phyloP scores from a whole-genome alignment of 257 asterid genomes.

The Salvia miltiorrhiza region DNA sequence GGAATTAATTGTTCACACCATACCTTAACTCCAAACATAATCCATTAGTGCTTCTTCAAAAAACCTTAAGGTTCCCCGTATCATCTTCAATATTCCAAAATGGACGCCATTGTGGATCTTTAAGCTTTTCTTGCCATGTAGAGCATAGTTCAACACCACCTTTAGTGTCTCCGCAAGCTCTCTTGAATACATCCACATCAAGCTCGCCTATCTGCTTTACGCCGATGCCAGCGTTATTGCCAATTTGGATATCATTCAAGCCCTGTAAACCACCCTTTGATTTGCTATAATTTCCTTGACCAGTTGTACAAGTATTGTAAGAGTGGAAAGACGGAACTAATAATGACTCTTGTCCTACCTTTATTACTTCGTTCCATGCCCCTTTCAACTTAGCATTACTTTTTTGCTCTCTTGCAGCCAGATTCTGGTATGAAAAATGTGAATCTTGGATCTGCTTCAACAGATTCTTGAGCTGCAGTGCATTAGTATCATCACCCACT shows the following conservation, averaged over 20 bases:
- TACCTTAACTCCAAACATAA: too few relatives aligned
- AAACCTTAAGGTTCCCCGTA: slow-evolving; percentile 35
- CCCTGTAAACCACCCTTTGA: slow-evolving; percentile 6
- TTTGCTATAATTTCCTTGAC: not conserved
- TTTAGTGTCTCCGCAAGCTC: slow-evolving; percentile 42
- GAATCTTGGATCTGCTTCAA: not conserved
- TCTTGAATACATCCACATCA: slow-evolving; percentile 39
- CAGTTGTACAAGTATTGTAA: not conserved
- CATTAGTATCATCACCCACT: too few relatives aligned
- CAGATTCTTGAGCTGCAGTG: not conserved
- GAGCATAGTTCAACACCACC: too few relatives aligned
- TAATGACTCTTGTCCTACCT: not conserved
- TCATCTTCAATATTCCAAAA: slow-evolving; percentile 33
- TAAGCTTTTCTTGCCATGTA: slow-evolving; percentile 52
- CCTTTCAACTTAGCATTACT: not conserved
- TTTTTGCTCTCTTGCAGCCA: not conserved
- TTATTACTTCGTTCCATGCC: not conserved
- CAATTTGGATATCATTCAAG: slow-evolving; percentile 31
- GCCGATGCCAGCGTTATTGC: slow-evolving; percentile 51
- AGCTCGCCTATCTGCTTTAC: slow-evolving; percentile 66
- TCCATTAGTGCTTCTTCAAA: not conserved
- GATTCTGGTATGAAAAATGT: not conserved
- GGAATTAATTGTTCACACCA: too few relatives aligned
- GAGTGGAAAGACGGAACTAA: not conserved
- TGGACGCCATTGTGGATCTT: slow-evolving; percentile 12